phyloP scores from a whole-genome alignment of 2,329 filamentous ascomycete genomes.

The Alternaria burnsii region DNA sequence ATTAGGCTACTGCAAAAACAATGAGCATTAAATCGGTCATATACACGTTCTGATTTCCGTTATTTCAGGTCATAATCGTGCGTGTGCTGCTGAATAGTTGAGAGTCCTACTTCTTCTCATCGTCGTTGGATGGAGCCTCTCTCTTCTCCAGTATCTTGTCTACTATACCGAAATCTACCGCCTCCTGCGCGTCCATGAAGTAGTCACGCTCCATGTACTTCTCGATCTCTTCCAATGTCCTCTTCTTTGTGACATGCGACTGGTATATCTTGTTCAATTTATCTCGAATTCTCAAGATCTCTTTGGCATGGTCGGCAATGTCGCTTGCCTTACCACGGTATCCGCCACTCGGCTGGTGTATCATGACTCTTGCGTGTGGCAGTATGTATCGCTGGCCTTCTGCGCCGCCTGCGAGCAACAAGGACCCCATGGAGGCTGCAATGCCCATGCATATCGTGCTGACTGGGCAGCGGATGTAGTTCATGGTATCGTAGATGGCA shows the following conservation, averaged over 20 bases:
- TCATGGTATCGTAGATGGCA: constrained; percentile 99
- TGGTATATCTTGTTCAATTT: constrained; percentile 92
- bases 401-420: constrained; percentile 86
- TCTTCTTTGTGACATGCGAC: constrained; percentile 80
- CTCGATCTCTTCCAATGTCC: constrained; percentile 83
- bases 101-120: constrained; percentile 24
- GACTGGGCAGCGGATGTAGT: constrained; percentile 91
- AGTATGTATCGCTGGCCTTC: constrained; percentile 86
- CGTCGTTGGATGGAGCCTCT: constrained; percentile 54
- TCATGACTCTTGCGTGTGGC: constrained; percentile 95
- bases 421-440: constrained; percentile 92
- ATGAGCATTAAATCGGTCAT: not conserved
- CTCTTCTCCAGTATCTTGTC: constrained; percentile 83
- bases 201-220: constrained; percentile 97
- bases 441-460: constrained; percentile 95
- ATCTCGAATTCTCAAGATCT: constrained; percentile 86
- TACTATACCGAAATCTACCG: constrained; percentile 87
- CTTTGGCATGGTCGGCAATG: constrained; percentile 96
- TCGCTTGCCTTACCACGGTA: constrained; percentile 75
- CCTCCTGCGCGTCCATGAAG: constrained; percentile 89
- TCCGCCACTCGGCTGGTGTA: constrained; percentile 90
- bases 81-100: not conserved
- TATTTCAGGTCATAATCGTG: not conserved
- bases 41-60: not conserved
- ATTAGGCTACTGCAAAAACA: not conserved